Percentiles rank a stretch among this genome's conserved stretches.
phyloP scores from a whole-genome alignment of 208 protist genomes.

The Trypanosoma melophagium region DNA sequence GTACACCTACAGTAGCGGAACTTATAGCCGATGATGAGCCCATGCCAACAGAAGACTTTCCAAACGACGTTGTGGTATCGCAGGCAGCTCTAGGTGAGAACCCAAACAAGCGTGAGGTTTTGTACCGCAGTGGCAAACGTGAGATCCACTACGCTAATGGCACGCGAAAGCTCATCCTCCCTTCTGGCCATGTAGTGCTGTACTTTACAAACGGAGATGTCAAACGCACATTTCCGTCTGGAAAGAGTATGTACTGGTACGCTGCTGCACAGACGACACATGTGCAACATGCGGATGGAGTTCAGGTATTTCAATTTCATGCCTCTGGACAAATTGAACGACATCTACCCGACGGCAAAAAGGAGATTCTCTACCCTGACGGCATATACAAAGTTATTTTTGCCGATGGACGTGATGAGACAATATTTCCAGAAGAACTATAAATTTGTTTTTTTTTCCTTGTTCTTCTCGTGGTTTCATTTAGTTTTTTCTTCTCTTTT shows the following conservation, averaged over 20 bases:
- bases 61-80: constrained; percentile 75
- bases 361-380: constrained; percentile 94
- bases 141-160: constrained; percentile 92
- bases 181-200: constrained; percentile 77
- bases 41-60: constrained; percentile 48
- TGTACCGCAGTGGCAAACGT: constrained; percentile 88
- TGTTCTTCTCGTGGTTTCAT: constrained; percentile 21
- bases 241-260: constrained; percentile 93
- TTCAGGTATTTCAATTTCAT: constrained; percentile 91
- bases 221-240: constrained; percentile 87
- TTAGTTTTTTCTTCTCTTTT: constrained; percentile 12
- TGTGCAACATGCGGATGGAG: constrained; percentile 80
- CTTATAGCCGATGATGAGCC: constrained; percentile 63
- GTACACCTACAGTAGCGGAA: constrained; percentile 62
- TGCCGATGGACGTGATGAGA: constrained; percentile 82
- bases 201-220: constrained; percentile 93
- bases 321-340: constrained; percentile 87
- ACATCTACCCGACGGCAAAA: constrained; percentile 86
- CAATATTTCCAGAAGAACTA: constrained; percentile 54
- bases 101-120: constrained; percentile 84
- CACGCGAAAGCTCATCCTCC: constrained; percentile 87
- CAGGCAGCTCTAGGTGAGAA: constrained; percentile 73
- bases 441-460: constrained; percentile 17
- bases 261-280: constrained; percentile 90
- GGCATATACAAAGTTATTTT: constrained; percentile 88